Conservation (phyloP, 2,329 filamentous ascomycete genomes). For the Dothistroma septosporum region DNA sequence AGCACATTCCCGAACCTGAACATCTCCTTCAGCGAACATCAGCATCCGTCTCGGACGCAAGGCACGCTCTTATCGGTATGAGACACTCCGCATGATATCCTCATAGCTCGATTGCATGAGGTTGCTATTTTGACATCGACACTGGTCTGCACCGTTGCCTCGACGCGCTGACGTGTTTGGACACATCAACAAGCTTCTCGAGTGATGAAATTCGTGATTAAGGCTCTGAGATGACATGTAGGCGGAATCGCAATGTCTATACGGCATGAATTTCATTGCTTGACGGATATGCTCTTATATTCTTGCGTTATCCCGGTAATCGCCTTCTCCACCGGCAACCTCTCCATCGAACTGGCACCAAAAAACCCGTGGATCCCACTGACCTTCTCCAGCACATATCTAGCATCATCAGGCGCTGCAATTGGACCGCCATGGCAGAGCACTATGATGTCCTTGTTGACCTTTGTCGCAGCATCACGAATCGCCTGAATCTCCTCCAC, state of each 20-base stretch:
- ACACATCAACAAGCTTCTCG: no score
- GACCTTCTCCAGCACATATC: constrained; percentile 58
- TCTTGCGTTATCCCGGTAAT: constrained; percentile 56
- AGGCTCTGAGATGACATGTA: no score
- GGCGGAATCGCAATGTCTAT: no score
- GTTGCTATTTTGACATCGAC: no score
- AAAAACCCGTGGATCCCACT: constrained; percentile 68
- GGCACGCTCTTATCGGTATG: no score
- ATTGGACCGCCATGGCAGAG: constrained; percentile 69
- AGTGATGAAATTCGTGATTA: no score
- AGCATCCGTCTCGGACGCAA: background rate
- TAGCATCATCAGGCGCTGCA: constrained; percentile 59
- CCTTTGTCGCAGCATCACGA: constrained; percentile 53
- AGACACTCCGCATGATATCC: no score
- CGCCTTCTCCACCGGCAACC: constrained; percentile 63
- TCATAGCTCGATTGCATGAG: no score
- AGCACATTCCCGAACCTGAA: no score
- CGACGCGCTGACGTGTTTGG: no score
- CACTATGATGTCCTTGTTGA: constrained; percentile 59
- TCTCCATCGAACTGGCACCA: constrained; percentile 66
- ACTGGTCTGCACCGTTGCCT: no score
- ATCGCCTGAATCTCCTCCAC: constrained; percentile 61
- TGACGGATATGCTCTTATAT: constrained; percentile 45
- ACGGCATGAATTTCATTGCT: constrained; percentile 2
- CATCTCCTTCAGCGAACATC: background rate